Evolutionary conservation across 306 rosid species (phyloP), one percentile per base, ranked within the genome.

Genomic region (Astragalus membranaceus): DNA sequence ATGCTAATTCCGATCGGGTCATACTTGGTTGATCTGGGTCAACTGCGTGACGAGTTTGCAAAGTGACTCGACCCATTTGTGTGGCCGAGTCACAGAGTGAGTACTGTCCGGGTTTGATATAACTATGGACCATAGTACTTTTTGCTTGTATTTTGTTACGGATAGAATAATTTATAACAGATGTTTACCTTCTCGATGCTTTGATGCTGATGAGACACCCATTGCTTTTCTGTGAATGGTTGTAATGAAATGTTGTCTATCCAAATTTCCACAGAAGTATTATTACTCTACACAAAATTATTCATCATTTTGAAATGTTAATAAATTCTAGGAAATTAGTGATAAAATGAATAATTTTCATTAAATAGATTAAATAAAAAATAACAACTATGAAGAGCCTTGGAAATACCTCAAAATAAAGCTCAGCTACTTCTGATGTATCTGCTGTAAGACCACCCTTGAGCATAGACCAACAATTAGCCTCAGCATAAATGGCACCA

Each of bases 401-500:
- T 32, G 2, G 9, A 13, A 50, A 7, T 74, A 89, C 96, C 95
- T 92, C 78, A 23, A 89, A 92, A 74, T 78, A 87, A 32, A 92
- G 92, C 9, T 82, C 67, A 1, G 86, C 91, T 1, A 77, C 47
- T 33, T 83, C 86, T 3, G 96, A 76, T 36, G 76, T 76, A 50
- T 82, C 55, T 0, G 71, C 87, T 3, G 77, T 62, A 46, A 89
- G 49, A 57, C 96, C 98, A 74, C 95, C 96, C 81, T 92, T 92
- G 35, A 92, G 87, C 92, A 92, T 83, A 56, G 96, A 87, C 98
- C 96, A 89, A 33, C 96, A 92, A 7, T 70, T 81, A 11, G 82
- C 54, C 71, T 88, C 69, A 2, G 89, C 96, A 17, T 70, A 10
- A 51, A 79, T 23, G 7, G 77, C 51, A 73, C 88, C 96, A 15